phyloP scores from a whole-genome alignment of 768 basidiomycete species.

The Mrakia blollopis region DNA sequence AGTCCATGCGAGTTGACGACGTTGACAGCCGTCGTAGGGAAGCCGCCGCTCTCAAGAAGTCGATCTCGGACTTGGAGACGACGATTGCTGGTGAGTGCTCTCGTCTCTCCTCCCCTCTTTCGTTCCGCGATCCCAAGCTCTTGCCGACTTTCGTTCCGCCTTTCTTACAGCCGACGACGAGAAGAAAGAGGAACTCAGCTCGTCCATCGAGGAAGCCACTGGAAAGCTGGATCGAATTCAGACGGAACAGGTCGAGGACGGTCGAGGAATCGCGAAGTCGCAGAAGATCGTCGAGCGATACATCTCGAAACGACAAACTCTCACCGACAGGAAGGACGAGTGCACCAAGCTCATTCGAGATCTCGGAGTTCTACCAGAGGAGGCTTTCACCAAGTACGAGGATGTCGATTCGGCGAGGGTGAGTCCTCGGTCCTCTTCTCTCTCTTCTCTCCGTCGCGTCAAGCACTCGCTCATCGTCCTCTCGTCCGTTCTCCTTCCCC shows the following conservation, averaged over 20 bases:
- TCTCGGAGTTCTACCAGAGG: conserved; percentile 91
- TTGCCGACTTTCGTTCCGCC: background rate
- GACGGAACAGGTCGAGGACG: conserved; percentile 77
- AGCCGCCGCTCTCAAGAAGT: conserved; percentile 59
- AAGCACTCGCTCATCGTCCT: background rate
- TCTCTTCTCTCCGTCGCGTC: background rate
- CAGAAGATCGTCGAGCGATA: conserved; percentile 96
- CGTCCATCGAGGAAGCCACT: conserved; percentile 40
- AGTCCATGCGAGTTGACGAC: conserved; percentile 53
- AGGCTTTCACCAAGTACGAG: conserved; percentile 93
- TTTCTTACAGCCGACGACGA: conserved; percentile 48
- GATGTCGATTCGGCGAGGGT: conserved; percentile 83
- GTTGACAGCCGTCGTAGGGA: conserved; percentile 66
- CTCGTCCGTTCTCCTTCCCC: background rate
- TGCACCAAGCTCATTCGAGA: conserved; percentile 94
- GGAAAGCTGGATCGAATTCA: conserved; percentile 66
- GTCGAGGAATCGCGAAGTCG: conserved; percentile 75
- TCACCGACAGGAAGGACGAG: conserved; percentile 79
- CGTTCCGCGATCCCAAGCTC: background rate
- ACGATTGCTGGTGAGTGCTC: conserved; percentile 56
- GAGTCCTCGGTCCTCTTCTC: conserved; percentile 44
- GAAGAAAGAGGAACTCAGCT: conserved; percentile 60
- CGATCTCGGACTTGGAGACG: conserved; percentile 61
- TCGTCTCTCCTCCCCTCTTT: background rate
- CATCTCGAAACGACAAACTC: conserved; percentile 82